Base-by-base conservation (phyloP, 805 yeast species). In the Wickerhamomyces silvicola region DNA sequence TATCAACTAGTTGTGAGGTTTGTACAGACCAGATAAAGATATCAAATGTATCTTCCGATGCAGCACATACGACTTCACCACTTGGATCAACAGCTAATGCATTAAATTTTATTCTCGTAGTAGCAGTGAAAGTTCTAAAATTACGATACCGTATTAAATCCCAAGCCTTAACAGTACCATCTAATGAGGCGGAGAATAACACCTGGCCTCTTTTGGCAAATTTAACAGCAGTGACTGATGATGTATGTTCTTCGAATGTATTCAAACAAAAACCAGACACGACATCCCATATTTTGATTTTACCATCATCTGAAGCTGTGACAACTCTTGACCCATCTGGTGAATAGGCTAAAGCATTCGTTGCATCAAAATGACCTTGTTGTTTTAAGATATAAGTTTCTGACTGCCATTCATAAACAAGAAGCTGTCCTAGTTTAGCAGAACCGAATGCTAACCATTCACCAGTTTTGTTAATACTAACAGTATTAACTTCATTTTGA, bases 361-460 rank as follows among this genome's bases (percentile, higher is more conserved):
- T 74, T 0, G 95, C 68, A 56, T 92, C 98, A 52, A 84, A 90
- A 59, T 92, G 98, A 16, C 97, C 97, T 59, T 92, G 98, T 55
- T 92, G 98, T 54, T 90, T 88, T 43, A 92, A 65, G 28, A 92
- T 81, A 53, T 90, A 92, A 0, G 96, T 84, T 56, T 92, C 98
- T 5, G 95, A 83, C 62, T 92, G 96, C 98, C 98, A 92, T 66
- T 92, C 98, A 66, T 94, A 92, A 1, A 92, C 98, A 36, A 92
- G 62, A 37, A 92, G 62, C 60, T 92, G 98, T n/a, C 98, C 98
- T 18, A 84, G 58, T 50, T 78, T 79, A 21, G 86, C 62, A 0
- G 97, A 87, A 5, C 98, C 98, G 57, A 92, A 84, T 0, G 96
- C 95, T 20, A 92, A 65, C 98, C 98, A 92, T 57, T 92, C 98